A percentile compares a stretch with the other conserved stretches of the same genome.
Evolutionary conservation across 1,284 basidiomycete species (phyloP).

Genomic region (Ustilago cynodontis): DNA sequence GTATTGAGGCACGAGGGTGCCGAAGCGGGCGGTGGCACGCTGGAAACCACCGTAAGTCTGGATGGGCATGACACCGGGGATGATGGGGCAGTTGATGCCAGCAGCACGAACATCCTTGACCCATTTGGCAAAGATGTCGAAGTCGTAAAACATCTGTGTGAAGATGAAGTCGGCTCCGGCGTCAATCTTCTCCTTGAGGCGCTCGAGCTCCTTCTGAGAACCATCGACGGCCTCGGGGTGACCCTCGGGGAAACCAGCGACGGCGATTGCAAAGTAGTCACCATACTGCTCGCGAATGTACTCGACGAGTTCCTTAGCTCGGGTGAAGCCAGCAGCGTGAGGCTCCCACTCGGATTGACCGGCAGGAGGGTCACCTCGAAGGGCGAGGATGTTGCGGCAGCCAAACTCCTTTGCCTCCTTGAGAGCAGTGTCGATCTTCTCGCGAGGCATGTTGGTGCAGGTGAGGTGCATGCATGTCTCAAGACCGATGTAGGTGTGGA

Average conservation of each 20-base stretch:
- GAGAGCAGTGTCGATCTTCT: conserved; percentile 91
- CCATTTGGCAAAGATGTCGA: conserved; percentile 85
- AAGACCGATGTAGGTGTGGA: conserved; percentile 69
- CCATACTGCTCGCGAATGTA: conserved; percentile 67
- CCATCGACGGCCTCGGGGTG: conserved; percentile 72
- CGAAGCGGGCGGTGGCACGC: conserved; percentile 88
- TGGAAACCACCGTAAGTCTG: conserved; percentile 98
- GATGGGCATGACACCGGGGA: conserved; percentile 96
- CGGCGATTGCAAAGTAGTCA: conserved; percentile 69
- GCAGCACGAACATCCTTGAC: conserved; percentile 75
- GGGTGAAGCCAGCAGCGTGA: conserved; percentile 66
- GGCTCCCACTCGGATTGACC: conserved; percentile 72
- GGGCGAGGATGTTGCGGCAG: conserved; percentile 93
- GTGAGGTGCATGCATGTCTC: conserved; percentile 70
- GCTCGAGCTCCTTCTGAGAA: conserved; percentile 78
- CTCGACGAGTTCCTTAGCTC: conserved; percentile 65
- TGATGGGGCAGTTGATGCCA: conserved; percentile 90
- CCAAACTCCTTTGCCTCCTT: conserved; percentile 91
- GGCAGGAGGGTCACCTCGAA: conserved; percentile 76
- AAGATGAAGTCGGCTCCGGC: conserved; percentile 90
- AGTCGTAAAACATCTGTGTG: conserved; percentile 96
- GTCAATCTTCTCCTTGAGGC: conserved; percentile 87
- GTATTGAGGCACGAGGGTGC: conserved; percentile 83
- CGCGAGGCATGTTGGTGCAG: conserved; percentile 78
- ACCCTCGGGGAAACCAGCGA: conserved; percentile 75